These are phyloP conservation scores for Sporothrix phasma DNA, from an alignment of 2,329 filamentous ascomycete species.

Conservation along the genomic window DNA sequence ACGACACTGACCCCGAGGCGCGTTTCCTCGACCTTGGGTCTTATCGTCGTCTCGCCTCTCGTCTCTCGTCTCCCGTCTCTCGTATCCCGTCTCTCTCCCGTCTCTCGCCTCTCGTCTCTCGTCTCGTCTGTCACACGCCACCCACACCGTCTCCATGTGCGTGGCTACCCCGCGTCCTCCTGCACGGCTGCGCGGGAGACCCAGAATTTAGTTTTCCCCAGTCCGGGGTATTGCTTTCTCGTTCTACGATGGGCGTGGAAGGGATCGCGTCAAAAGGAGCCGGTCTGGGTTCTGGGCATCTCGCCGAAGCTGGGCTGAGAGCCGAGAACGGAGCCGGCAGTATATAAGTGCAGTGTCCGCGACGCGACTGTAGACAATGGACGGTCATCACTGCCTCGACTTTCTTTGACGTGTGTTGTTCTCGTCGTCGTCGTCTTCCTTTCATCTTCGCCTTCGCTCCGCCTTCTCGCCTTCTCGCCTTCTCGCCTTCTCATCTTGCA, in stretches of 20 bases:
- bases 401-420: too few species aligned
- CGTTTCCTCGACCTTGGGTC: too few species aligned
- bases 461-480: neutral
- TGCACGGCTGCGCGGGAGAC: too few species aligned
- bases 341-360: neutral
- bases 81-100: too few species aligned
- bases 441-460: neutral
- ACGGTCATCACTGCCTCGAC: too few species aligned
- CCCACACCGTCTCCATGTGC: neutral
- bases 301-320: too few species aligned
- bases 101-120: too few species aligned
- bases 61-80: too few species aligned
- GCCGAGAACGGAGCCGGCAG: too few species aligned
- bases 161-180: too few species aligned
- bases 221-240: neutral
- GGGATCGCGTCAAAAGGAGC: neutral
- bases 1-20: neutral
- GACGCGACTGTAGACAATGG: too few species aligned
- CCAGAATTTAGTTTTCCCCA: neutral
- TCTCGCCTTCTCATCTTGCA: neutral
- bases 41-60: neutral
- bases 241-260: neutral
- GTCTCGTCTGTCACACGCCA: neutral
- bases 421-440: neutral
- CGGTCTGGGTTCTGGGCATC: conserved; percentile 1